Base-by-base conservation (phyloP, 2,329 filamentous ascomycete species). In the Lasiodiplodia theobromae region DNA sequence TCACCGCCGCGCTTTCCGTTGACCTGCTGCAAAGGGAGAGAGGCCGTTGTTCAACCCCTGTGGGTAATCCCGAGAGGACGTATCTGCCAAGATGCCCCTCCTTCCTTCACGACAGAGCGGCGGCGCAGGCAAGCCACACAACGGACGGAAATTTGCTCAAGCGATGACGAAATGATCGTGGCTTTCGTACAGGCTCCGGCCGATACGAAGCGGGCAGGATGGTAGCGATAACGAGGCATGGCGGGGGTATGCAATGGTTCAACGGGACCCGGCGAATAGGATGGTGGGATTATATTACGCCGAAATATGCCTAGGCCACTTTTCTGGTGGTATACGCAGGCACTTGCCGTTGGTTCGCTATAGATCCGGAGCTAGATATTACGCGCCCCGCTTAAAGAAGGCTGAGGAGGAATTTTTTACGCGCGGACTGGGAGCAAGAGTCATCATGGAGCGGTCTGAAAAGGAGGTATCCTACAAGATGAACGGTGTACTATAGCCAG, bases 351-450 rank as follows among this genome's bases (percentile, higher is more conserved):
- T 34, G 47, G n/a, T 52, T 60, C 23, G 57, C 38, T 34, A 40
- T 40, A 60, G 21, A 28, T 18, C 23, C n/a, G 57, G 28, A 37
- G 51, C 21, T 53, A 28, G 56, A 60, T 18, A 60, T 60, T 60
- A 60, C 37, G 56, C 37, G 56, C 56, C 47, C 60, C 58, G 40
- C 58, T 49, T 28, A 37, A 51, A 64, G 28, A 64, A 52, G 28
- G 47, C 28, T 49, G 60, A 64, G 5, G 18, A 21, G 58, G 40
- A 49, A 18, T n/a, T 38, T 40, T 31, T 31, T 34, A 18, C 16
- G 52, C 28, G 23, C 28, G 14, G 52, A 28, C 6, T 57, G 28
- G 54, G 54, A 6, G 54, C 18, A 18, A 57, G 54, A 38, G 56
- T 56, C 53, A 56, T 37, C 53, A 16, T 16, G 53, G 25, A n/a